phyloP scores from a whole-genome alignment of 163 green algal species.

The Volvox carteri region DNA sequence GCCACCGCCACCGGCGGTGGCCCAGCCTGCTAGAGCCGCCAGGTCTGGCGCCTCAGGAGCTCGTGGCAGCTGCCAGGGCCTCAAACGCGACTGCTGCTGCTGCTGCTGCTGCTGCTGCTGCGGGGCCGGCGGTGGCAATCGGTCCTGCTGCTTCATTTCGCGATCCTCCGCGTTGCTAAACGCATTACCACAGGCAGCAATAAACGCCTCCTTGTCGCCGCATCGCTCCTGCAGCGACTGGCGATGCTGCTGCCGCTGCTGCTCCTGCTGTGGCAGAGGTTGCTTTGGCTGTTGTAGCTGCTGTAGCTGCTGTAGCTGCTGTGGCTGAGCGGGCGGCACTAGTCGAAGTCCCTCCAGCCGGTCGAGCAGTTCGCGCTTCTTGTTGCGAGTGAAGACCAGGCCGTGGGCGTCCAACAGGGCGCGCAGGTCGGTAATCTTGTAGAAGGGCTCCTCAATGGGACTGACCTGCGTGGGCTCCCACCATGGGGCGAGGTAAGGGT shows the following conservation, averaged over 20 bases:
- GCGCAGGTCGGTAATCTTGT: conserved; percentile 46
- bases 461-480: no score
- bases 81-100: not conserved
- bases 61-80: not conserved
- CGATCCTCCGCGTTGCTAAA: not conserved
- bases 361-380: conserved; percentile 41
- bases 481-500: no score
- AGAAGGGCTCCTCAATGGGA: conserved; percentile 49
- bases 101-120: not conserved
- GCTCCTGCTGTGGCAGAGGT: not conserved
- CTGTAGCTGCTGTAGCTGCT: not conserved
- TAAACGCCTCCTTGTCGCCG: no score
- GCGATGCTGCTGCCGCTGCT: no score
- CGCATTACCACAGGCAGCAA: not conserved
- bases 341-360: conserved; percentile 21
- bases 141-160: no score
- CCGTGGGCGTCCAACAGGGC: conserved; percentile 24
- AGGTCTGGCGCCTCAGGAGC: not conserved
- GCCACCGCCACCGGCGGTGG: not conserved
- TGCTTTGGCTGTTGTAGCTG: not conserved
- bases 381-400: conserved; percentile 9
- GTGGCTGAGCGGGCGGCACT: not conserved
- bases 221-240: no score
- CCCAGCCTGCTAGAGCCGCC: conserved; percentile 1
- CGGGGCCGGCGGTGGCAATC: no score